Conservation (phyloP, 1,284 basidiomycete genomes). For the Inonotus hispidus region DNA sequence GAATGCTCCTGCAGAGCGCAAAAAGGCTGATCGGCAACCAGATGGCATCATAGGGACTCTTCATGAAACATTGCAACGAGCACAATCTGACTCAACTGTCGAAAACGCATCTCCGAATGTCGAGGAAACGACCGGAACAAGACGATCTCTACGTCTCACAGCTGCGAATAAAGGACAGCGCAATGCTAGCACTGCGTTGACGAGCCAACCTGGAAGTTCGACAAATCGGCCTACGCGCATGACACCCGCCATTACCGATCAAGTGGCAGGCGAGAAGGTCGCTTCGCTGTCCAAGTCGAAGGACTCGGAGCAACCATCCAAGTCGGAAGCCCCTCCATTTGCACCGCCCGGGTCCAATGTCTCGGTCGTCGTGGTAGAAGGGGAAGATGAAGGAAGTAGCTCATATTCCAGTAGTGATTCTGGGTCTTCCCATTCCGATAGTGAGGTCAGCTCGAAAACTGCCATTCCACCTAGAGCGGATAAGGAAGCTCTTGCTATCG, state of each 20-base stretch:
- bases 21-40: neutral
- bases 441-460: neutral
- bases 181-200: no score
- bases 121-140: neutral
- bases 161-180: neutral
- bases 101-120: neutral
- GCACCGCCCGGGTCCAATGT: constrained; percentile 23
- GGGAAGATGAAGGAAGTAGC: constrained; percentile 31
- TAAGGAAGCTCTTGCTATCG: neutral
- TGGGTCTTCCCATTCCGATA: neutral
- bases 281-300: neutral
- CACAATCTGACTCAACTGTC: neutral
- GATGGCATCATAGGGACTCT: neutral
- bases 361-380: constrained; percentile 30
- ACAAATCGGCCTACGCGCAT: no score
- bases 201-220: no score
- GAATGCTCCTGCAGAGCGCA: neutral
- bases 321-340: neutral
- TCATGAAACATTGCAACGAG: neutral
- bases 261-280: no score
- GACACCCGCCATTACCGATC: no score
- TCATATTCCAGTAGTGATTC: constrained; percentile 22
- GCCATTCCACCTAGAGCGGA: neutral
- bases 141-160: neutral
- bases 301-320: neutral